phyloP scores from a whole-genome alignment of 768 basidiomycete species.

The Pisolithus tinctorius region DNA sequence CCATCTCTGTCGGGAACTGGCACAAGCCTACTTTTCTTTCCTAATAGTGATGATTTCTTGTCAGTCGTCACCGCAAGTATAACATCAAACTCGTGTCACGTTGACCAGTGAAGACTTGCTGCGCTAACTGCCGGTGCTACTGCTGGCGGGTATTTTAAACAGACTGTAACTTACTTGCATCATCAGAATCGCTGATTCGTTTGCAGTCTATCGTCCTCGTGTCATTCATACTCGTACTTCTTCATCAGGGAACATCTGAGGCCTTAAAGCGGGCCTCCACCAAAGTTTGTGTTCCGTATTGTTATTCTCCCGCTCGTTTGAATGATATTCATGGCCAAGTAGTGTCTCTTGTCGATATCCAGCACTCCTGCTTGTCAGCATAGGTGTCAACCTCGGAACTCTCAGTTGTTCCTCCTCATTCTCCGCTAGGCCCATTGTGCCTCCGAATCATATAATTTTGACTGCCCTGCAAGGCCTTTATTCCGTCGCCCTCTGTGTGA shows the following conservation, averaged over 20 bases:
- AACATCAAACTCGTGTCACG: no score
- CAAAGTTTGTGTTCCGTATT: conserved; percentile 16
- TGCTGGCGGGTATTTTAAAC: no score
- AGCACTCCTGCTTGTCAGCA: conserved; percentile 13
- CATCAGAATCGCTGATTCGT: conserved; percentile 15
- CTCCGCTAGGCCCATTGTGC: conserved; percentile 12
- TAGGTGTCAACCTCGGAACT: conserved; percentile 7
- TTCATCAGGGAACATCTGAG: conserved; percentile 6
- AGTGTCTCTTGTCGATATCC: conserved; percentile 28
- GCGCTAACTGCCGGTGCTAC: no score
- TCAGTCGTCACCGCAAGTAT: no score
- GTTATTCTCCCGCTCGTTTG: neutral
- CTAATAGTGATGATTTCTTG: no score
- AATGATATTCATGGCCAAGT: conserved; percentile 20
- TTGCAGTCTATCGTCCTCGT: conserved; percentile 24
- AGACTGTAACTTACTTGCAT: conserved; percentile 5
- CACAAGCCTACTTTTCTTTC: no score
- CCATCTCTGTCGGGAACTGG: no score
- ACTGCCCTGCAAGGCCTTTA: conserved; percentile 26
- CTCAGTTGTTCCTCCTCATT: conserved; percentile 2
- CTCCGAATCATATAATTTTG: conserved; percentile 30
- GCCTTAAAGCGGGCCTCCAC: conserved; percentile 14
- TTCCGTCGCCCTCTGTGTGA: conserved; percentile 18
- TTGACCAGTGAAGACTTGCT: no score
- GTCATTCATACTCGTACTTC: conserved; percentile 19